Evolutionary conservation across 441 rosid species (phyloP).

Genomic region (Gossypium schwendimanii): DNA sequence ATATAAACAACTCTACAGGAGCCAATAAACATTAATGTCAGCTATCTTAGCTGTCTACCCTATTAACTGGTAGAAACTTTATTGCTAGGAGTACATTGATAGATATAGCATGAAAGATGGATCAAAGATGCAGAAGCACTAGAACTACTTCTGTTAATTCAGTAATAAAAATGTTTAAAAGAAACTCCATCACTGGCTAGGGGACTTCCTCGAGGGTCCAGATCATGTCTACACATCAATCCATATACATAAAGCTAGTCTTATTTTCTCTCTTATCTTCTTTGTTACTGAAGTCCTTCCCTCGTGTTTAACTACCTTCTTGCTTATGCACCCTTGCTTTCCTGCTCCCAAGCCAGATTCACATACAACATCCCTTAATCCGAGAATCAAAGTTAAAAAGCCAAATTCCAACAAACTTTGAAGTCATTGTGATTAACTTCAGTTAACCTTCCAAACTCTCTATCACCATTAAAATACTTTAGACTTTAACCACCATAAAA

Average conservation of each 20-base stretch:
- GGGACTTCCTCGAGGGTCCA: neutral
- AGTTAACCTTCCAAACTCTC: constrained; percentile 1
- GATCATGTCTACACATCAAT: neutral
- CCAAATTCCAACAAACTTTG: neutral
- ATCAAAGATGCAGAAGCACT: neutral
- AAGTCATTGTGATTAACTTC: neutral
- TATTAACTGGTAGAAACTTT: neutral
- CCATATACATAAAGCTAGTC: neutral
- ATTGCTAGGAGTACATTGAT: neutral
- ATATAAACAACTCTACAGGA: neutral
- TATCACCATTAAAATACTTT: neutral
- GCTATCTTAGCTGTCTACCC: constrained; percentile 9
- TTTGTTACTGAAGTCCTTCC: neutral
- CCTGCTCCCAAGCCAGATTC: neutral
- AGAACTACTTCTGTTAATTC: neutral
- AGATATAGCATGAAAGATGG: neutral
- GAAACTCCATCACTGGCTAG: neutral
- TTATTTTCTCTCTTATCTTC: neutral
- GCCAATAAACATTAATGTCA: neutral
- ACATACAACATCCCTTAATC: neutral
- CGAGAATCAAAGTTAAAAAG: neutral
- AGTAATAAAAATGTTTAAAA: neutral
- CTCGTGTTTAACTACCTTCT: neutral
- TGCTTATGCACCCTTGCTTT: neutral
- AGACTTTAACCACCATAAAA: neutral